These are phyloP conservation scores for Macroventuria anomochaeta DNA, from an alignment of 2,329 filamentous ascomycete species.

Conservation along the genomic window DNA sequence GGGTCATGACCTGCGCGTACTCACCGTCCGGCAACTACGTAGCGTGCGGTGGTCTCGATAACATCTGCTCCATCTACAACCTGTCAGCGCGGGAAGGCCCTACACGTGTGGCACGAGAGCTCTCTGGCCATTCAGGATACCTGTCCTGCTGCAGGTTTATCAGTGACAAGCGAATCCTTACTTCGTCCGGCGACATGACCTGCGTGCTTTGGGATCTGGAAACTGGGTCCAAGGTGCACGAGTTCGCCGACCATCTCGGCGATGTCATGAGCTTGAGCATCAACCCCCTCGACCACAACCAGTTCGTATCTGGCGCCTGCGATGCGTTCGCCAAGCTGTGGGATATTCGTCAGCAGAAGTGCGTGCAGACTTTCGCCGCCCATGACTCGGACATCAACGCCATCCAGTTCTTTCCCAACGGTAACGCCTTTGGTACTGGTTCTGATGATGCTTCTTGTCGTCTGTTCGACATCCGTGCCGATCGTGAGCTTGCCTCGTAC, in stretches of 20 bases:
- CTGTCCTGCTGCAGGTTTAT: constrained; percentile 98
- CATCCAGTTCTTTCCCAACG: constrained; percentile 99
- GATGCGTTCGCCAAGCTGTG: constrained; percentile 98
- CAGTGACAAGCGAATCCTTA: constrained; percentile 96
- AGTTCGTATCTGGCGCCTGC: constrained; percentile 98
- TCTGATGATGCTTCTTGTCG: constrained; percentile 98
- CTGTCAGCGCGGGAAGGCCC: constrained; percentile 96
- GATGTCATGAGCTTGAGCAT: constrained; percentile 99
- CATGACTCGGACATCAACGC: constrained; percentile 99
- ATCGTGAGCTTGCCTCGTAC: constrained; percentile 76
- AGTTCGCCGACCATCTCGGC: constrained; percentile 97
- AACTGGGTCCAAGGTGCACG: constrained; percentile 93
- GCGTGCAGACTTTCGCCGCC: constrained; percentile 96
- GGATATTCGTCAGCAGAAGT: constrained; percentile 98
- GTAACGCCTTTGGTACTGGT: constrained; percentile 96
- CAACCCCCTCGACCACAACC: constrained; percentile 98
- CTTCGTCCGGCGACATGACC: constrained; percentile 98
- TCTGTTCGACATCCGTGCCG: constrained; percentile 95
- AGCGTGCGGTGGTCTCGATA: constrained; percentile 96
- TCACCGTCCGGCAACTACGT: constrained; percentile 98
- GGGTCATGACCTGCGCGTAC: constrained; percentile 99
- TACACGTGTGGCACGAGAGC: constrained; percentile 90
- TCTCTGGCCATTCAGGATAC: constrained; percentile 96
- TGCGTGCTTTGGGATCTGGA: constrained; percentile 99
- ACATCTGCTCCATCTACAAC: constrained; percentile 99